Evolutionary conservation across 306 rosid genomes (phyloP).

Genomic region (Sicyos baderoa): DNA sequence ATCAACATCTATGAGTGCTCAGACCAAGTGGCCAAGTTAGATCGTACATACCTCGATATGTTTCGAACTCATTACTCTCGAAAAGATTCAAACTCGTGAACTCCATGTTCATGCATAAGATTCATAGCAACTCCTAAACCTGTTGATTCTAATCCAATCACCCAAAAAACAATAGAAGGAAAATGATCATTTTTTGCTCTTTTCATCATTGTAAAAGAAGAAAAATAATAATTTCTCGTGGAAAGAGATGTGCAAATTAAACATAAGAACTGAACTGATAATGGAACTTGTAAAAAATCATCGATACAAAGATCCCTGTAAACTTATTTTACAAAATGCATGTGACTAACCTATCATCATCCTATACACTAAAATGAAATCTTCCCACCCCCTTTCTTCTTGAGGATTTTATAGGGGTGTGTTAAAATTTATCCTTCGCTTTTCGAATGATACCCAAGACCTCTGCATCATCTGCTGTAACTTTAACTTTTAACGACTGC

Average conservation of each 20-base stretch:
- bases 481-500: conserved; percentile 44
- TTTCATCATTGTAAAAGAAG: not conserved
- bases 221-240: not conserved
- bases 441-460: conserved; percentile 57
- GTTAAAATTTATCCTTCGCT: conserved; percentile 69
- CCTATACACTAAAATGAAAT: conserved; percentile 19
- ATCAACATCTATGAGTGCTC: too few relatives aligned
- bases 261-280: not conserved
- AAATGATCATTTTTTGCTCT: not conserved
- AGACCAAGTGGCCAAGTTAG: too few relatives aligned
- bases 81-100: too few relatives aligned
- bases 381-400: not conserved
- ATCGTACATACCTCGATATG: too few relatives aligned
- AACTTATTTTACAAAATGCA: conserved; percentile 17
- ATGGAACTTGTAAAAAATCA: conserved; percentile 10
- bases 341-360: not conserved
- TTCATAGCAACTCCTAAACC: too few relatives aligned
- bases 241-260: not conserved
- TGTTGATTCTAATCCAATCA: too few relatives aligned
- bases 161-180: not conserved
- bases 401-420: not conserved
- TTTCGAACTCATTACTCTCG: too few relatives aligned
- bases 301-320: conserved; percentile 2
- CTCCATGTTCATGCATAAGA: too few relatives aligned
- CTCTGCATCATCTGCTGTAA: conserved; percentile 56